Evolutionary conservation across 768 basidiomycete genomes (phyloP).

Genomic region (Leccinellum albellum): DNA sequence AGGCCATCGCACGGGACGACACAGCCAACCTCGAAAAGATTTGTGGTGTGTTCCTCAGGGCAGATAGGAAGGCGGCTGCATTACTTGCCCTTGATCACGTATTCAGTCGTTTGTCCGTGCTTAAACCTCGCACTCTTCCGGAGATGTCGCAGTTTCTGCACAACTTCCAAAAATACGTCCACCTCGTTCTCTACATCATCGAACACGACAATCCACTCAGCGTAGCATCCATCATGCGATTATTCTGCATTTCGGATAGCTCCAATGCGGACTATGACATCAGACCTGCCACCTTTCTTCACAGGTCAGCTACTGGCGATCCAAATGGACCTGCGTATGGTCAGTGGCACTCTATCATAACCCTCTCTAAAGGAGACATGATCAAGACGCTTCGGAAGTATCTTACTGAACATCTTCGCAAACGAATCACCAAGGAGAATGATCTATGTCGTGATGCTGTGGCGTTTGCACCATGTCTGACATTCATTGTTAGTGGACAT

Average conservation of each 20-base stretch:
- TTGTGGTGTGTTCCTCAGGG: conserved; percentile 25
- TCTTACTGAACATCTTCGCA: conserved; percentile 27
- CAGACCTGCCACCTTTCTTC: conserved; percentile 6
- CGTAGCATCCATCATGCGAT: conserved; percentile 21
- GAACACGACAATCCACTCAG: conserved; percentile 2
- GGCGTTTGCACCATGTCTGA: conserved; percentile 40
- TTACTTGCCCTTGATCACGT: conserved; percentile 8
- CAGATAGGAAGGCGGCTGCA: not conserved
- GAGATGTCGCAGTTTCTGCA: conserved; percentile 4
- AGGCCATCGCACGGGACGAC: conserved; percentile 27
- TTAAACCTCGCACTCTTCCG: conserved; percentile 22
- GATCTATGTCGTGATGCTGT: conserved; percentile 25
- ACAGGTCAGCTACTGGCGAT: not conserved
- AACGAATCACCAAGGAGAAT: conserved; percentile 32
- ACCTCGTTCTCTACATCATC: conserved; percentile 5
- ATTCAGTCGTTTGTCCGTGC: conserved; percentile 1
- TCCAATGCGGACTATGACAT: conserved; percentile 8
- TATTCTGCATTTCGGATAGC: conserved; percentile 20
- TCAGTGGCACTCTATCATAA: not conserved
- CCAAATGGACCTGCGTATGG: not conserved
- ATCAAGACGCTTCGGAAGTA: conserved; percentile 19
- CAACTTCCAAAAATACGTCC: conserved; percentile 3
- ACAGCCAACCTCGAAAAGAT: conserved; percentile 29
- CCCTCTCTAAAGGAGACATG: conserved; percentile 19
- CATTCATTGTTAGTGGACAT: conserved; percentile 24